Evolutionary conservation across 2,329 filamentous ascomycete genomes (phyloP).

Genomic region (Botrytis cinerea): DNA sequence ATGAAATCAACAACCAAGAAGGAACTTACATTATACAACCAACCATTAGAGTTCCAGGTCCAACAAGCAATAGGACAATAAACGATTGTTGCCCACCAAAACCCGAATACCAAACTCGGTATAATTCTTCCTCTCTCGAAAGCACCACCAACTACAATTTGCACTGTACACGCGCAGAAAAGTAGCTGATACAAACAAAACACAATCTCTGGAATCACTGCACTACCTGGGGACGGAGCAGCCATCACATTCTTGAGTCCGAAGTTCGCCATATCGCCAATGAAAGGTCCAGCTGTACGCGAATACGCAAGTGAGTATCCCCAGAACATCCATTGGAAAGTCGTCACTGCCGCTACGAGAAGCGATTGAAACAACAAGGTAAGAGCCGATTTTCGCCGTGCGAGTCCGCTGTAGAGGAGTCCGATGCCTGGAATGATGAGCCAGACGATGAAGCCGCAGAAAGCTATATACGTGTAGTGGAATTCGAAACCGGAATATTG

Average conservation of each 20-base stretch:
- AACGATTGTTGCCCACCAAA: constrained; percentile 65
- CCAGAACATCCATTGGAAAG: constrained; percentile 64
- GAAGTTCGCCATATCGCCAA: constrained; percentile 63
- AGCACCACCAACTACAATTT: constrained; percentile 65
- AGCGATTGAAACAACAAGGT: constrained; percentile 63
- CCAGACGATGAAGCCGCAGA: constrained; percentile 63
- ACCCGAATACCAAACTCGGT: constrained; percentile 63
- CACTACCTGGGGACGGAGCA: constrained; percentile 59
- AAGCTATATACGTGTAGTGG: constrained; percentile 61
- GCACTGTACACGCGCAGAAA: constrained; percentile 61
- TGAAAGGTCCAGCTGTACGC: constrained; percentile 60
- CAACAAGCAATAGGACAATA: constrained; percentile 65
- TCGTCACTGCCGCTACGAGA: constrained; percentile 56
- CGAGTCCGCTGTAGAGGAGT: constrained; percentile 64
- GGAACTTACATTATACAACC: constrained; percentile 53
- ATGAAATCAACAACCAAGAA: rapidly evolving
- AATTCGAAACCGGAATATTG: constrained; percentile 61
- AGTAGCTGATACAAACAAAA: constrained; percentile 67
- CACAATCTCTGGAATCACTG: constrained; percentile 62
- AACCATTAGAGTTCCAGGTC: constrained; percentile 68
- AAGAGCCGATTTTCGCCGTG: constrained; percentile 62
- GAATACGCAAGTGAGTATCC: constrained; percentile 65
- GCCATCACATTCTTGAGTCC: constrained; percentile 61
- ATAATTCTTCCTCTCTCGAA: constrained; percentile 62
- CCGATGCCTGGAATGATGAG: constrained; percentile 68